Conservation (phyloP, 208 protist genomes). For the Acanthamoeba triangularis region DNA sequence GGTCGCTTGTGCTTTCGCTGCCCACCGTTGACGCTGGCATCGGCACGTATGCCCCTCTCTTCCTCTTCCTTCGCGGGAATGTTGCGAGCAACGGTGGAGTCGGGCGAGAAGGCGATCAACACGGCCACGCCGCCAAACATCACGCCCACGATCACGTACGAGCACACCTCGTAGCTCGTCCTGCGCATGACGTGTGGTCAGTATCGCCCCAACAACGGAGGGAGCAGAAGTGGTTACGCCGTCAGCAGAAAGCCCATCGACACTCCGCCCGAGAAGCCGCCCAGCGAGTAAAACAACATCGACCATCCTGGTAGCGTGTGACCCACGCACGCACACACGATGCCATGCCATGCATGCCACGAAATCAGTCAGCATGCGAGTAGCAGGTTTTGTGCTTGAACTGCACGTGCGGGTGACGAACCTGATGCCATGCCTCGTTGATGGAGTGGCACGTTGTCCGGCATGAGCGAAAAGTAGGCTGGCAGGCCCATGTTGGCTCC, state of each 20-base stretch:
- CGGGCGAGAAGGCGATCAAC: constrained; percentile 5
- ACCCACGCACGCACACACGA: no score
- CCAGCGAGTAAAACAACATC: background rate
- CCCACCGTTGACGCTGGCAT: background rate
- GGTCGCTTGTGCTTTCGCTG: background rate
- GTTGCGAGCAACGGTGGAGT: background rate
- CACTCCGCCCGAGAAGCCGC: background rate
- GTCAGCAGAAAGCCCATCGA: constrained; percentile 33
- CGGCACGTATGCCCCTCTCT: background rate
- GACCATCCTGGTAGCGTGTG: background rate
- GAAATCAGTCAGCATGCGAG: background rate
- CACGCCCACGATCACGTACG: constrained; percentile 1
- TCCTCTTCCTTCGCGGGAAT: background rate
- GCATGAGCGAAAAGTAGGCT: constrained; percentile 27
- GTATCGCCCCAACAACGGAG: background rate
- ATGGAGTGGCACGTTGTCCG: constrained; percentile 25
- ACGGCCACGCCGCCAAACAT: background rate
- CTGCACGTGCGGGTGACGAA: background rate
- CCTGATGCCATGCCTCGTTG: constrained; percentile 29
- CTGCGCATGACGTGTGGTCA: background rate
- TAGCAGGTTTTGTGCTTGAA: background rate
- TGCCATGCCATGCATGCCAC: no score
- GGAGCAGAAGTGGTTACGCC: background rate
- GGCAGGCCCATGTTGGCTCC: constrained; percentile 16
- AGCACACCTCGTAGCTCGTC: constrained; percentile 12